Conservation (phyloP, 768 basidiomycete genomes). For the Crucibulum laeve region DNA sequence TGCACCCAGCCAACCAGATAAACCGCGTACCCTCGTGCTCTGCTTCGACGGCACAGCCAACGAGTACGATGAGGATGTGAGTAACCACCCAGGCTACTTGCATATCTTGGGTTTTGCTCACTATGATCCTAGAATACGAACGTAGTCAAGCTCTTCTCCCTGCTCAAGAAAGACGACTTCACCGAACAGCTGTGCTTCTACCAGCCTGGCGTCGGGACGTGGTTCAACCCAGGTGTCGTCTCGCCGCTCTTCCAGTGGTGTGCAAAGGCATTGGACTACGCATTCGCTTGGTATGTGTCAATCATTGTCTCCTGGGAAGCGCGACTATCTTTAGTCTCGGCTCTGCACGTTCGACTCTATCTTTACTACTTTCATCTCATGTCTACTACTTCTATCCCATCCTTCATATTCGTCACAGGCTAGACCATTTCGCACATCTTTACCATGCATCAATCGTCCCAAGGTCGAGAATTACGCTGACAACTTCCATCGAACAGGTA, state of each 20-base stretch:
- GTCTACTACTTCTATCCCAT: too few species aligned
- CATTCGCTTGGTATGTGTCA: slow-evolving; percentile 61
- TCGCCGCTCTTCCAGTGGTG: slow-evolving; percentile 53
- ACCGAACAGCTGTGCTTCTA: slow-evolving; percentile 64
- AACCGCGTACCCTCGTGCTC: slow-evolving; percentile 47
- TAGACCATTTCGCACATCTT: too few species aligned
- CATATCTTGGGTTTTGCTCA: too few species aligned
- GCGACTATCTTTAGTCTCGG: too few species aligned
- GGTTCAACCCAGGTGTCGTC: slow-evolving; percentile 60
- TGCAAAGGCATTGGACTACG: slow-evolving; percentile 62
- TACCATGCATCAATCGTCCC: too few species aligned
- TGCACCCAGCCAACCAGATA: neutral
- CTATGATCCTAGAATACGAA: slow-evolving; percentile 73
- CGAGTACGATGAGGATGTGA: slow-evolving; percentile 44
- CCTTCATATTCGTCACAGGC: too few species aligned
- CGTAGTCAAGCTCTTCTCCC: slow-evolving; percentile 62
- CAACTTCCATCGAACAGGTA: slow-evolving; percentile 41
- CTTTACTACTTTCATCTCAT: too few species aligned
- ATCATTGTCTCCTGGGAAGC: too few species aligned
- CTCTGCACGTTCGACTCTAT: too few species aligned
- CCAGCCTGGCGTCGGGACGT: slow-evolving; percentile 52
- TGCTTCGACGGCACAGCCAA: slow-evolving; percentile 69
- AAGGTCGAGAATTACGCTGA: neutral
- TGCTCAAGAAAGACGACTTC: slow-evolving; percentile 60
- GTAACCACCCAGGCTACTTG: slow-evolving; percentile 11